Conservation (phyloP, 164 flowering plant species). For the Liriodendron chinense region DNA sequence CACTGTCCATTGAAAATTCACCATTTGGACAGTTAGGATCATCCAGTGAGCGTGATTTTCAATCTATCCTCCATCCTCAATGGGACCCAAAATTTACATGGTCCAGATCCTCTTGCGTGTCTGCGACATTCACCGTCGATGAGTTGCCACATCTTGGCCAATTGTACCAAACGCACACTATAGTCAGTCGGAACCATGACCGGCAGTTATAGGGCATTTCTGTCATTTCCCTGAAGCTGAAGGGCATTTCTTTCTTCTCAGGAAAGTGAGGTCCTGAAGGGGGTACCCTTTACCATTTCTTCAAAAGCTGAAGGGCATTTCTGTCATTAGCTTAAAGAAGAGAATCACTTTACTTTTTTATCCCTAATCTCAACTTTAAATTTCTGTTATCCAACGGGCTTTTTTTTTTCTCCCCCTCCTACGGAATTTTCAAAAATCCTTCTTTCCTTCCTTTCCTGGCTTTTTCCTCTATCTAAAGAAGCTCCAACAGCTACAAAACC, state of each 20-base stretch:
- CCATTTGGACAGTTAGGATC: too few relatives aligned
- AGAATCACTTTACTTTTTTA: slow-evolving; percentile 44
- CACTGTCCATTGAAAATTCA: too few relatives aligned
- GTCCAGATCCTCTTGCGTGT: too few relatives aligned
- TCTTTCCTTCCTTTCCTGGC: slow-evolving; percentile 11
- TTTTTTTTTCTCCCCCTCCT: slow-evolving; percentile 15
- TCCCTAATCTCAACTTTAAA: slow-evolving; percentile 49
- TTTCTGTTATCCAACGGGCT: slow-evolving; percentile 64
- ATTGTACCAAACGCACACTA: too few relatives aligned
- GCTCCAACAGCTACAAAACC: slow-evolving; percentile 9
- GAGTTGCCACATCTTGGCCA: too few relatives aligned
- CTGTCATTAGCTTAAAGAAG: slow-evolving; percentile 40
- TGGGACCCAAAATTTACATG: too few relatives aligned
- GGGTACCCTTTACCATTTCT: slow-evolving; percentile 8
- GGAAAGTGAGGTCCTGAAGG: background rate
- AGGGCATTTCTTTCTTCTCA: slow-evolving; percentile 11
- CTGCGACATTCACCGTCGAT: too few relatives aligned
- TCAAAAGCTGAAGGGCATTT: slow-evolving; percentile 60
- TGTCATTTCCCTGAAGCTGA: background rate
- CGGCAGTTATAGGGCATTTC: background rate
- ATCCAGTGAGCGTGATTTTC: too few relatives aligned
- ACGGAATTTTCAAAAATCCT: slow-evolving; percentile 7
- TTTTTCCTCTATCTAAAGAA: slow-evolving; percentile 21
- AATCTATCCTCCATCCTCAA: too few relatives aligned
- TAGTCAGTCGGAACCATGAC: too few relatives aligned